phyloP scores from a whole-genome alignment of 2,329 filamentous ascomycete species.

The Stachybotrys echinatus region DNA sequence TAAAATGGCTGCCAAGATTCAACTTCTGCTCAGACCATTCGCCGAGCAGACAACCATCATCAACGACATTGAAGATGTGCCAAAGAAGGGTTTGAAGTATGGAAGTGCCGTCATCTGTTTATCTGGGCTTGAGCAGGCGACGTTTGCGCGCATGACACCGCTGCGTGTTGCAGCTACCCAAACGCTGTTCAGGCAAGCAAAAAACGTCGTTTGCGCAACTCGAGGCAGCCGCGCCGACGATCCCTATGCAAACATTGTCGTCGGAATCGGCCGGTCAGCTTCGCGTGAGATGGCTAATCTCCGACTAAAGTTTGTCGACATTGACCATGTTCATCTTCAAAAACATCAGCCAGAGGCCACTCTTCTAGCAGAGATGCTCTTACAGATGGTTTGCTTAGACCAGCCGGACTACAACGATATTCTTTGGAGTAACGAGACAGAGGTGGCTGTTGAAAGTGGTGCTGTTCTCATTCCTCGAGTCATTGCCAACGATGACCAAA shows the following conservation, averaged over 20 bases:
- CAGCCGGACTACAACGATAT: neutral
- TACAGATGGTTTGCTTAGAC: neutral
- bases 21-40: neutral
- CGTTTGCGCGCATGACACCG: conserved; percentile 27
- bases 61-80: neutral
- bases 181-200: conserved; percentile 8
- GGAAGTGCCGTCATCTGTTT: conserved; percentile 14
- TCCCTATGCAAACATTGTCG: conserved; percentile 12
- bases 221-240: conserved; percentile 11
- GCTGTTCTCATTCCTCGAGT: neutral
- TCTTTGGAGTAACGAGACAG: neutral
- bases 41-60: neutral
- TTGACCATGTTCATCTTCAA: conserved; percentile 5
- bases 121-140: conserved; percentile 10
- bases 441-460: neutral
- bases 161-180: conserved; percentile 12
- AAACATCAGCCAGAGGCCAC: neutral
- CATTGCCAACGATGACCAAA: neutral
- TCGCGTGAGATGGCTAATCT: conserved; percentile 1
- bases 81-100: neutral
- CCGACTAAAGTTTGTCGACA: conserved; percentile 2
- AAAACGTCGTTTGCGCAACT: conserved; percentile 16
- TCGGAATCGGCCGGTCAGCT: conserved; percentile 5
- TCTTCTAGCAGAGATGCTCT: neutral
- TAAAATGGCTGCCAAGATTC: neutral